A percentile compares a stretch with the other conserved stretches of the same genome.
These are phyloP conservation scores for Isabelozyma gotoi DNA, from an alignment of 805 yeast species.

Conservation along the genomic window DNA sequence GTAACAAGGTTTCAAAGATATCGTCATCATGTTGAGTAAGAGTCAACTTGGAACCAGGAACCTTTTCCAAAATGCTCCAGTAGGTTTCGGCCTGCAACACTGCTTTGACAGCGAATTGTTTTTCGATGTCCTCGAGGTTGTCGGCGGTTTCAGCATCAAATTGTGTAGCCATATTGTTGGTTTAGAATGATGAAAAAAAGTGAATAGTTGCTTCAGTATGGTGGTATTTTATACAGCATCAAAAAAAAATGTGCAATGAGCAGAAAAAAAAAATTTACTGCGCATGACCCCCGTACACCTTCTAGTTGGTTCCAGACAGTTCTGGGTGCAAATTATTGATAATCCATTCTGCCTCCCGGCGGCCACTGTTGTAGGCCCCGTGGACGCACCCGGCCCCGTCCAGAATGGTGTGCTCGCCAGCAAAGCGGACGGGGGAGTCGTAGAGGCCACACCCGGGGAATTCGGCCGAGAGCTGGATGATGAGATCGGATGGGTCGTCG, in stretches of 20 bases:
- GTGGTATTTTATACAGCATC: not conserved
- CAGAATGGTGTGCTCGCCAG: constrained; percentile 84
- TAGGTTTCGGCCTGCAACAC: constrained; percentile 94
- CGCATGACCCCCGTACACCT: not conserved
- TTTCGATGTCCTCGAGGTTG: constrained; percentile 85
- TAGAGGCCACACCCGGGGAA: constrained; percentile 28
- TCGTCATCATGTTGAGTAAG: constrained; percentile 73
- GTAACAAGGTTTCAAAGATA: constrained; percentile 57
- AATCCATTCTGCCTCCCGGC: constrained; percentile 50
- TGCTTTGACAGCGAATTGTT: constrained; percentile 97
- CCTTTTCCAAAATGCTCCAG: constrained; percentile 73
- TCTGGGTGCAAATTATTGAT: not conserved
- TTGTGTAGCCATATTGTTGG: constrained; percentile 29
- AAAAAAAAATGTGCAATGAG: not conserved
- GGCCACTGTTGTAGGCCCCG: constrained; percentile 84
- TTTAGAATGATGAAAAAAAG: not conserved
- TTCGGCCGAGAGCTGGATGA: constrained; percentile 57
- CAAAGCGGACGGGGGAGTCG: constrained; percentile 63
- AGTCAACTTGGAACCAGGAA: constrained; percentile 78
- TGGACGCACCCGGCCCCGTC: constrained; percentile 93
- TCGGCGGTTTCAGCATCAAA: constrained; percentile 91
- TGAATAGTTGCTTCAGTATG: not conserved
- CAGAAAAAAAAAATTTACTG: not conserved
- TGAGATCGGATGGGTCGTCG: constrained; percentile 65
- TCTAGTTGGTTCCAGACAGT: not conserved